phyloP scores from a whole-genome alignment of 176 grass and related monocot species.

The Chrysopogon serrulatus region DNA sequence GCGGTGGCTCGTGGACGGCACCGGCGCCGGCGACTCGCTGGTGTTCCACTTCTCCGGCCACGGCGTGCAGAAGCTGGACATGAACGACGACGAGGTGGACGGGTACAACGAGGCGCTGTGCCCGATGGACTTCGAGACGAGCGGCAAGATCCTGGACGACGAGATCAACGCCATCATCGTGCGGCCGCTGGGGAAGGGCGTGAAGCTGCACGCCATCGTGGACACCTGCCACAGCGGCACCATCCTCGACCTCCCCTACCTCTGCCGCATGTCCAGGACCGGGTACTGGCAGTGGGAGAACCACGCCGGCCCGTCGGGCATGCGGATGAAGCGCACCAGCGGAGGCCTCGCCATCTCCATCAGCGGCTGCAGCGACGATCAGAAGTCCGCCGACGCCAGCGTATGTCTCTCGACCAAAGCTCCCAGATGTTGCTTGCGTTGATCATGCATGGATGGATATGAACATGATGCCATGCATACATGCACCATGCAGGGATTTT shows the following conservation, averaged over 20 bases:
- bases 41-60: conserved; percentile 94
- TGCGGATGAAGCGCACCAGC: conserved; percentile 26
- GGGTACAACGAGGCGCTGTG: conserved; percentile 89
- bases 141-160: conserved; percentile 58
- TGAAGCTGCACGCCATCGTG: conserved; percentile 84
- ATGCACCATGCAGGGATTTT: conserved; percentile 52
- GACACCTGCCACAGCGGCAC: conserved; percentile 95
- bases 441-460: too few relatives aligned
- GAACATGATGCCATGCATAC: too few relatives aligned
- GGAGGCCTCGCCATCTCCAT: conserved; percentile 81
- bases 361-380: conserved; percentile 56
- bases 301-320: conserved; percentile 19
- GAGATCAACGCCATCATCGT: conserved; percentile 59
- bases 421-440: too few relatives aligned
- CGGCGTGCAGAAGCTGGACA: conserved; percentile 83
- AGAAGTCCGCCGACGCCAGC: conserved; percentile 38
- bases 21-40: conserved; percentile 54
- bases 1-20: conserved; percentile 65
- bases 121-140: conserved; percentile 64
- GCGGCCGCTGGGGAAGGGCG: conserved; percentile 47
- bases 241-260: conserved; percentile 77
- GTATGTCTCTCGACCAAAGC: not conserved
- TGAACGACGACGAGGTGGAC: conserved; percentile 59
- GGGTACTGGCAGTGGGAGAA: conserved; percentile 86
- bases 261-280: conserved; percentile 73